Base-by-base conservation (phyloP, 805 yeast species). In the Nakazawaea sp. region DNA sequence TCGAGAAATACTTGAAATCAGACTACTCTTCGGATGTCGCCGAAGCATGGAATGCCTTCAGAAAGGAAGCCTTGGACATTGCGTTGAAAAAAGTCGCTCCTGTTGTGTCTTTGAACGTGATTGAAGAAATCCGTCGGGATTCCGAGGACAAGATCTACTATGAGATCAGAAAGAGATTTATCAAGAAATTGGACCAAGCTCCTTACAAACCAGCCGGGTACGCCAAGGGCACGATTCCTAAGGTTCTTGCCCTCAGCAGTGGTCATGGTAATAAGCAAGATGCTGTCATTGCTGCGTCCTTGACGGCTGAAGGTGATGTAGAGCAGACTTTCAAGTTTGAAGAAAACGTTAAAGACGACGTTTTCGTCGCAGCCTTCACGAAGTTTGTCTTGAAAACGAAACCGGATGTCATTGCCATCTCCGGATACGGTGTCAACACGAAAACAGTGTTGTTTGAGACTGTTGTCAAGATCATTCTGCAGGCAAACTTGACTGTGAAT, bases 371-470 rank as follows among this genome's bases (percentile, higher is more conserved):
- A 27, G 76, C 73, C 19, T 72, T 90, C 36, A 62, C 70, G 9
- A 70, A 66, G 17, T 67, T 80, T 36, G 77, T 87, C 38, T 71
- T 70, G 38, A 71, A 70, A 20, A 70, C 77, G 43, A 73, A 72
- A 37, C 97, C 97, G 1, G 97, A 92, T 56, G 96, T 88, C 7
- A 75, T 92, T 52, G 97, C 81, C 30, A 68, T 92, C 32, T 79
- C 95, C 30, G 97, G 98, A 5, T 85, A 80, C 59, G 84, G 84
- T 43, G 87, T 87, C 10, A 72, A 71, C 41, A 66, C 89, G 3
- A 74, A 81, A 43, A 68, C 20, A 11, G 26, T 70, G 28, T 67
- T 90, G 26, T 73, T 64, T 50, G 75, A 74, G 39, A 69, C 68
- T 19, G 55, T 83, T 13, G 66, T 62, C 32, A 73, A 70, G 24